Percentiles rank a stretch among this genome's conserved stretches.
These are phyloP conservation scores for Suhomyces maxii DNA, from an alignment of 1,139 yeast species.

Conservation along the genomic window DNA sequence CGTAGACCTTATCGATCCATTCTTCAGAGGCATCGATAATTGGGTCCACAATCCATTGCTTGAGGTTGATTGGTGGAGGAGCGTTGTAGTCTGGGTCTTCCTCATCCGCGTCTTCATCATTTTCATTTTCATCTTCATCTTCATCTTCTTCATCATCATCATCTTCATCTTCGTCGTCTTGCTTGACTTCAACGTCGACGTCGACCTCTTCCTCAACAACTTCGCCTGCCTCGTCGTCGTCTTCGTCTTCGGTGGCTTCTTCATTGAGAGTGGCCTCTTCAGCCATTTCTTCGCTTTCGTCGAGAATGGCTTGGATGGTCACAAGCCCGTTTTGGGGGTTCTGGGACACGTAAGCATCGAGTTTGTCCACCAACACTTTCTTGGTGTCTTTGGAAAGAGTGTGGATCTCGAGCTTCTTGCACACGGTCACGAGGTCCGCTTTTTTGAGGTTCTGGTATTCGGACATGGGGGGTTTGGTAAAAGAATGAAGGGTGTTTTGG, in stretches of 20 bases:
- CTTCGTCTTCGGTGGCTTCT: conserved; percentile 23
- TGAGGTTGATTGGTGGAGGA: conserved; percentile 46
- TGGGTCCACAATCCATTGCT: conserved; percentile 42
- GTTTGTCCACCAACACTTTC: conserved; percentile 42
- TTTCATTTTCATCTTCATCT: conserved; percentile 26
- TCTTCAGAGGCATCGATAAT: conserved; percentile 34
- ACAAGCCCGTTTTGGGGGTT: conserved; percentile 41
- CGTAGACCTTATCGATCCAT: conserved; percentile 29
- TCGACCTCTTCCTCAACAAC: conserved; percentile 23
- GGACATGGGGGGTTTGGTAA: conserved; percentile 20
- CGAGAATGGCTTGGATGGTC: conserved; percentile 18
- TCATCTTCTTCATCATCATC: conserved; percentile 12
- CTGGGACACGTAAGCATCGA: conserved; percentile 37
- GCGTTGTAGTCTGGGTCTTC: conserved; percentile 26
- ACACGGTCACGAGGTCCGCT: conserved; percentile 40
- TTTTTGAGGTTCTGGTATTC: conserved; percentile 34
- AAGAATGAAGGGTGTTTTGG: background rate
- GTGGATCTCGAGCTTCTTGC: conserved; percentile 36
- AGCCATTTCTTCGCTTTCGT: conserved; percentile 19
- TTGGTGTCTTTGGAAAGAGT: conserved; percentile 44
- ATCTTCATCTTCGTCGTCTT: conserved; percentile 3
- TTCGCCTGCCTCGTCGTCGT: conserved; percentile 17
- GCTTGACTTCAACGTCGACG: conserved; percentile 13
- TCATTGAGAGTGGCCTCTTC: conserved; percentile 20
- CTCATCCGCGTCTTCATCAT: conserved; percentile 21